Evolutionary conservation across 176 grass and related monocot species (phyloP), one percentile per base, ranked within the genome.

Genomic region (Pharus latifolius): DNA sequence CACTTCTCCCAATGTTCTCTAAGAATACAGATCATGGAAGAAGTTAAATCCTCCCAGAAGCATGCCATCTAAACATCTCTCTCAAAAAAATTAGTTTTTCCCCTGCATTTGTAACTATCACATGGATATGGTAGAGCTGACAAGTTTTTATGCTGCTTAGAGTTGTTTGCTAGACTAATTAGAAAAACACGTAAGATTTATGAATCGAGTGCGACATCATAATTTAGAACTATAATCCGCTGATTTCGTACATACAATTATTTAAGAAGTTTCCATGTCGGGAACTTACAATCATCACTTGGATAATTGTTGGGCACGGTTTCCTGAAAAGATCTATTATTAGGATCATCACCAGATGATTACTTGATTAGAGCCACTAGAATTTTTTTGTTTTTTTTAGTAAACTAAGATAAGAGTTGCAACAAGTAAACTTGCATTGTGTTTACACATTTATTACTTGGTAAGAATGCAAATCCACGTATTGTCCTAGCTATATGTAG

Each of bases 281-380:
- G 57, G 49, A 80, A 29, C 38, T 72, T 56, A 47, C 20, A 56
- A 63, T 28, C 78, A 73, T 64, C 67, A 52, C 14, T 17, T 3
- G 27, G 45, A 54, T 53, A 40, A 62, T 43, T 79, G 51, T n/a
- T 38, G 24, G 0, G 3, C 3, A 9, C 3, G 55, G n/a, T 46
- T 5, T 59, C 13, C 16, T 69, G 41, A 56, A 56, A 69, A 48
- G 9, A 68, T n/a, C n/a, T n/a, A n/a, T n/a, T n/a, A 58, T 59
- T 2, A 31, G 56, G 40, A 3, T 31, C n/a, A 50, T 43, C n/a
- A n/a, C n/a, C n/a, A 67, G 1, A 43, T 29, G 38, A 31, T 56
- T 22, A n/a, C n/a, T n/a, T n/a, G n/a, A n/a, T n/a, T n/a, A n/a
- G 27, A 5, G 33, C 28, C 16, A 18, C 10, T 0, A 33, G 47